Conservation (phyloP, 805 yeast species). For the Metschnikowia picachoensis region DNA sequence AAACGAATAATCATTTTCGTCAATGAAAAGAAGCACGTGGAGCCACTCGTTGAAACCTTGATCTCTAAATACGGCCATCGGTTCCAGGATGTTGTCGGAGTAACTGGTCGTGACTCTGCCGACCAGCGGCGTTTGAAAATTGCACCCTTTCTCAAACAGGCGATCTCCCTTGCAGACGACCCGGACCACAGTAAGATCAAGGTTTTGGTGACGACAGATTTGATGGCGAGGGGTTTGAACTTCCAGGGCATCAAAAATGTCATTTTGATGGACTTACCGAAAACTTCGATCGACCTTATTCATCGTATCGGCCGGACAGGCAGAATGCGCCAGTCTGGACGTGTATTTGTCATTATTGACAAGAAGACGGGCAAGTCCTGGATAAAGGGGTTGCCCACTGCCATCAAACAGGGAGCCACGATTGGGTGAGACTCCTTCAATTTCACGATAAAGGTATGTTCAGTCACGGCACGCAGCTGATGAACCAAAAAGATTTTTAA, state of each 20-base stretch:
- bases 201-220: conserved; percentile 82
- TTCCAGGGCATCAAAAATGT: conserved; percentile 80
- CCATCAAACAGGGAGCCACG: conserved; percentile 49
- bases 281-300: conserved; percentile 76
- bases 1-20: conserved; percentile 85
- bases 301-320: conserved; percentile 96
- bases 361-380: conserved; percentile 67
- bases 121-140: conserved; percentile 58
- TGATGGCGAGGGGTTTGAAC: conserved; percentile 86
- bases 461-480: conserved; percentile 20
- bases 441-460: conserved; percentile 11
- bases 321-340: conserved; percentile 82
- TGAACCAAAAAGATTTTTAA: conserved; percentile 31
- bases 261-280: conserved; percentile 80
- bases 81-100: conserved; percentile 50
- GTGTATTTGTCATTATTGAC: conserved; percentile 77
- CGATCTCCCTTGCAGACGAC: conserved; percentile 40
- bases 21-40: conserved; percentile 65
- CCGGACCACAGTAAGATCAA: conserved; percentile 41
- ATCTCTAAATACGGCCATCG: conserved; percentile 34
- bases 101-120: conserved; percentile 62
- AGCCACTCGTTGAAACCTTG: conserved; percentile 53
- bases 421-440: conserved; percentile 21
- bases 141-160: conserved; percentile 60
- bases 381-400: conserved; percentile 76